These are phyloP conservation scores for Verticillium tricorpus DNA, from an alignment of 2,329 filamentous ascomycete species.

Conservation along the genomic window DNA sequence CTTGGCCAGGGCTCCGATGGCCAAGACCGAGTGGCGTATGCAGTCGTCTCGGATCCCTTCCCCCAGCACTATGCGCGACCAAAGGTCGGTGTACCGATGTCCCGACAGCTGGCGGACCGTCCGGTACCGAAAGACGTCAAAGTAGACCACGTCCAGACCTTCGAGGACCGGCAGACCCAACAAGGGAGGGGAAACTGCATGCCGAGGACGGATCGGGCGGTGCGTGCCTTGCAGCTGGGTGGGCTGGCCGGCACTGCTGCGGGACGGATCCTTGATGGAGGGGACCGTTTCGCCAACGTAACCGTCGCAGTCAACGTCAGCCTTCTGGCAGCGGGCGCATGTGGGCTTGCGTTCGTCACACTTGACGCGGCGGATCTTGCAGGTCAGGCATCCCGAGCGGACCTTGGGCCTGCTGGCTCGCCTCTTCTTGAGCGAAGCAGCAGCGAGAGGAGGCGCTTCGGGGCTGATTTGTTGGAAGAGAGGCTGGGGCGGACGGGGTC, in stretches of 20 bases:
- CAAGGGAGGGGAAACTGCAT: background rate
- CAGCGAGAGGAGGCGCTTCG: background rate
- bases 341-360: slow-evolving; percentile 22
- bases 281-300: slow-evolving; percentile 2
- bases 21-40: slow-evolving; percentile 6
- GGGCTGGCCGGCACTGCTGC: background rate
- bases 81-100: slow-evolving; percentile 4
- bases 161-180: slow-evolving; percentile 1
- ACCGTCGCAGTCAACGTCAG: slow-evolving; percentile 12
- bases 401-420: slow-evolving; percentile 12
- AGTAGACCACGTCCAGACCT: slow-evolving; percentile 6
- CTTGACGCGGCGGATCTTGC: slow-evolving; percentile 23
- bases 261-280: background rate
- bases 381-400: slow-evolving; percentile 14
- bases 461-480: background rate
- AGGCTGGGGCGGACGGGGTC: background rate
- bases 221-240: background rate
- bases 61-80: slow-evolving; percentile 6
- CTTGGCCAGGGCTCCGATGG: slow-evolving; percentile 4
- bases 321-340: slow-evolving; percentile 14
- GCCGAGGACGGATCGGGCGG: background rate
- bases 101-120: slow-evolving; percentile 4
- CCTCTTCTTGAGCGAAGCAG: slow-evolving; percentile 1
- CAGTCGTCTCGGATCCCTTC: slow-evolving; percentile 7
- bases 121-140: slow-evolving; percentile 6